Evolutionary conservation across 2,329 filamentous ascomycete species (phyloP), one percentile per base, ranked within the genome.

Genomic region (Apiospora marii): DNA sequence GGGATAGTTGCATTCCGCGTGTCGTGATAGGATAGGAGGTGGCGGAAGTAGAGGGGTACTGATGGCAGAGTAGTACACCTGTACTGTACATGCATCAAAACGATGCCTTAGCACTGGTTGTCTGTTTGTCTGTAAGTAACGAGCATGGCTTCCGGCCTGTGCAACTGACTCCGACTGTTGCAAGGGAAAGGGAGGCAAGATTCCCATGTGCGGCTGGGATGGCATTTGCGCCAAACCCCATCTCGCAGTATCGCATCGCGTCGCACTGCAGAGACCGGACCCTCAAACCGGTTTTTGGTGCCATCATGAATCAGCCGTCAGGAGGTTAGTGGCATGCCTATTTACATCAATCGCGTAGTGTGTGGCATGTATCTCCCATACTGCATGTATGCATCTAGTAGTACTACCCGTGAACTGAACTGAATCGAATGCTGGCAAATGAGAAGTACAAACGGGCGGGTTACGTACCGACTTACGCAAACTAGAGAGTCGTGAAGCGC

Each of bases 141-240:
- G 44, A 16, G 44, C 44, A 27, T 53, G 49, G 49, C 24, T 30
- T 6, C 13, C 30, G 27, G 30, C 27, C 30, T 64, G 30, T 64
- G 30, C 30, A 34, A 64, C 30, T 14, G 58, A 64, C 58, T 24
- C 30, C 22, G 58, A 64, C 58, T n/a, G 19, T 64, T 16, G 58
- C 58, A 41, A 41, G 58, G 58, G 27, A 34, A 64, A 41, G n/a
- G 34, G 58, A 64, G 10, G 34, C 19, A n/a, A 64, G 58, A 64
- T 64, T 64, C 58, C 58, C 58, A 64, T 64, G 58, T 64, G 58
- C 19, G 41, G 58, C 24, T n/a, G n/a, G 34, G 58, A 64, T 64
- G 58, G 58, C 58, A 64, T 64, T 64, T 64, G 58, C 30, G 34
- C 58, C 58, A 64, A 64, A 64, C 58, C 58, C 58, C 58, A 64